Evolutionary conservation across 768 basidiomycete species (phyloP).

Genomic region (Pleurotus citrinopileatus): DNA sequence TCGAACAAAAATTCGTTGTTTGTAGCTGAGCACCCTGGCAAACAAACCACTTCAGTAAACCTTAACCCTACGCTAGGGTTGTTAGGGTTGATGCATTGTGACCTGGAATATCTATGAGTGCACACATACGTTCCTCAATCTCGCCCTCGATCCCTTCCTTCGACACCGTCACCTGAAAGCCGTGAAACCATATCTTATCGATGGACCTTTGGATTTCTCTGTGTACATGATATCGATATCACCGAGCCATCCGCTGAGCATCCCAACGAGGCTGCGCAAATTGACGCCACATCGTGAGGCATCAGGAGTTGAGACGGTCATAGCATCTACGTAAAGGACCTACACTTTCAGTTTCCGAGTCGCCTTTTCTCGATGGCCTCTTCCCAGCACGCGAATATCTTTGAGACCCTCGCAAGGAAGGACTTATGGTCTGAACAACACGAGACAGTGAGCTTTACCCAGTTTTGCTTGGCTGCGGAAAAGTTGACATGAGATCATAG

Average conservation of each 20-base stretch:
- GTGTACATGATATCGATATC: no score
- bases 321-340: not conserved
- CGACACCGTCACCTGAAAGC: no score
- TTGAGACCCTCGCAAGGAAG: conserved; percentile 25
- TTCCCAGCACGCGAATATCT: conserved; percentile 38
- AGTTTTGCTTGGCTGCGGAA: not conserved
- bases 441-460: conserved; percentile 26
- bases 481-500: conserved; percentile 18
- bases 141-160: no score
- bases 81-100: no score
- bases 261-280: not conserved
- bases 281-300: not conserved
- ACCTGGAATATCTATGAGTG: no score
- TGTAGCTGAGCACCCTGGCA: not conserved
- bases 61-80: not conserved
- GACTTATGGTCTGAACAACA: conserved; percentile 33
- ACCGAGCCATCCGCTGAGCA: not conserved
- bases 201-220: no score
- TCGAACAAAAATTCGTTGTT: not conserved
- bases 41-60: not conserved
- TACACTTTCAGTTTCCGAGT: no score
- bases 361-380: no score
- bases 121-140: no score
- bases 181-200: no score
- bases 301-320: not conserved